These are phyloP conservation scores for Trichosporon coremiiforme DNA, from an alignment of 1,284 basidiomycete species.

Conservation along the genomic window DNA sequence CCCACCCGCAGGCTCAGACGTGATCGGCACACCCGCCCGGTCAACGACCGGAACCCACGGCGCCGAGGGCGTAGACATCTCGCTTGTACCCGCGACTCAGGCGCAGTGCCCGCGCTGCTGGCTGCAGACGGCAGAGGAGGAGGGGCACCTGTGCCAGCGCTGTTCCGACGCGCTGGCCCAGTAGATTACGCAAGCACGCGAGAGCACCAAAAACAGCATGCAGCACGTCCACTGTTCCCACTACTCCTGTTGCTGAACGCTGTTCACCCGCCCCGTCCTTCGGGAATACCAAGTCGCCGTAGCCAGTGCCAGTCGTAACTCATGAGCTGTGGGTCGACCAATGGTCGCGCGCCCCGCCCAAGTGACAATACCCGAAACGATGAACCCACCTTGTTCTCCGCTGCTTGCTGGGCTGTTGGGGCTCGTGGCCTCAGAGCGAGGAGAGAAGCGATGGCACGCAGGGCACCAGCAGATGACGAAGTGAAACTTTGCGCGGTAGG, in stretches of 20 bases:
- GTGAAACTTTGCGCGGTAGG: too few species aligned
- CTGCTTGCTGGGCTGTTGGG: neutral
- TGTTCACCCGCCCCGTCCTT: neutral
- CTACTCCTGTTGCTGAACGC: neutral
- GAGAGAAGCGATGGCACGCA: neutral
- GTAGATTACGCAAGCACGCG: neutral
- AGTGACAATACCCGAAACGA: neutral
- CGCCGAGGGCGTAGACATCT: slow-evolving; percentile 29
- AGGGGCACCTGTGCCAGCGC: slow-evolving; percentile 64
- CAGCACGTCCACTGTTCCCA: neutral
- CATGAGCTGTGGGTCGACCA: neutral
- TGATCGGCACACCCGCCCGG: neutral
- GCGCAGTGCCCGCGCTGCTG: slow-evolving; percentile 78
- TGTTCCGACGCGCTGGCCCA: slow-evolving; percentile 54
- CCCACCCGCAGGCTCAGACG: slow-evolving; percentile 8
- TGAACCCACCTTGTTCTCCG: neutral
- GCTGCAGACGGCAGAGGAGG: slow-evolving; percentile 63
- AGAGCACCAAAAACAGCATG: neutral
- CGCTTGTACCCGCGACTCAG: slow-evolving; percentile 61
- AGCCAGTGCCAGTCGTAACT: neutral
- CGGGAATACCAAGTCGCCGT: neutral
- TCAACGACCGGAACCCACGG: slow-evolving; percentile 30
- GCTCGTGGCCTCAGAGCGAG: neutral
- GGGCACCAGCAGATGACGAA: too few species aligned
- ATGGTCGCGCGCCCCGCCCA: neutral